Evolutionary conservation across 2,329 filamentous ascomycete genomes (phyloP).

Genomic region (Erysiphe pulchra): DNA sequence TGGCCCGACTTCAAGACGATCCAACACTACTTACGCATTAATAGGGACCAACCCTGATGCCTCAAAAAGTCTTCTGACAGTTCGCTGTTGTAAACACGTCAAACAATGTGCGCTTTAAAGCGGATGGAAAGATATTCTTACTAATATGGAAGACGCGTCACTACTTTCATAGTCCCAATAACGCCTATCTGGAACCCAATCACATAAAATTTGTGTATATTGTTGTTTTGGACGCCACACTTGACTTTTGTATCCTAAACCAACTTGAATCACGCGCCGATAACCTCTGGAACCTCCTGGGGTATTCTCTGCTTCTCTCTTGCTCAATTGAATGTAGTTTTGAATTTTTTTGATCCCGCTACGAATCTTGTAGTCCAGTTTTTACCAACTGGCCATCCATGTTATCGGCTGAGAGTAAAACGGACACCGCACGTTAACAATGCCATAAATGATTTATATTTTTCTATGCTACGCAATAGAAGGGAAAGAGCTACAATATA

Average conservation of each 20-base stretch:
- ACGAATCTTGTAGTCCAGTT: no score
- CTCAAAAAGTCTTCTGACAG: not conserved
- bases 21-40: not conserved
- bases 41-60: no score
- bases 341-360: no score
- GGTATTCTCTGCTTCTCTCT: not conserved
- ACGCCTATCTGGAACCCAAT: no score
- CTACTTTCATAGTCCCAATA: not conserved
- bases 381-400: no score
- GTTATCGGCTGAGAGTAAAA: no score
- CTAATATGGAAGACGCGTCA: not conserved
- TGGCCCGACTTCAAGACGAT: not conserved
- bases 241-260: not conserved
- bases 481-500: no score
- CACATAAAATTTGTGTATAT: no score
- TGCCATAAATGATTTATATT: no score
- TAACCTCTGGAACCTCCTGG: not conserved
- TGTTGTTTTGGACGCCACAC: no score
- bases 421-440: no score
- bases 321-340: not conserved
- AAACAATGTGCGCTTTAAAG: not conserved
- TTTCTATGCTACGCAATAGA: no score
- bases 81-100: not conserved
- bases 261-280: not conserved
- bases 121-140: not conserved